Conservation (phyloP, 768 basidiomycete species). For the Omphalotus guepiniiformis region DNA sequence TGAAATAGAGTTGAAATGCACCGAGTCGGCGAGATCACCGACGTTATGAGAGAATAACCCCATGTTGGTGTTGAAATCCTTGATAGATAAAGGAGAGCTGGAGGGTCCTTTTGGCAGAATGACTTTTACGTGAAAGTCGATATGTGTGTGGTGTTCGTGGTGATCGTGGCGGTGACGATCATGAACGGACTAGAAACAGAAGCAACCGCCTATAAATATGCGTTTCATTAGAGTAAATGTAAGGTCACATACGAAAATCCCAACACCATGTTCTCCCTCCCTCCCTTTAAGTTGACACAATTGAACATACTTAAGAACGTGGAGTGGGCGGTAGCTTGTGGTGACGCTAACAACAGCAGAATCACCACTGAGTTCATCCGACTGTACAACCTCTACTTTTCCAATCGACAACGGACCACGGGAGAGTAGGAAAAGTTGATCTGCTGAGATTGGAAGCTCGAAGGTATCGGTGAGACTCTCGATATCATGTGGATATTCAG, state of each 20-base stretch:
- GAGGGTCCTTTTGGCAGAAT: conserved; percentile 22
- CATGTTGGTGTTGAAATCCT: conserved; percentile 23
- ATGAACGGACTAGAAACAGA: conserved; percentile 11
- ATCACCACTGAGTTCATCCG: conserved; percentile 20
- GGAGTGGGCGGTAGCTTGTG: conserved; percentile 21
- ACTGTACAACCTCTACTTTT: conserved; percentile 23
- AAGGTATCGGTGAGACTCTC: conserved; percentile 12
- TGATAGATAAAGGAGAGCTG: conserved; percentile 18
- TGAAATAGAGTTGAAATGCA: conserved; percentile 22
- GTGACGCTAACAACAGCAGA: conserved; percentile 26
- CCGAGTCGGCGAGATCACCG: conserved; percentile 21
- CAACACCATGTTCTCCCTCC: conserved; percentile 27
- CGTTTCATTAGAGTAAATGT: too few relatives aligned
- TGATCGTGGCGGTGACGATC: conserved; percentile 1
- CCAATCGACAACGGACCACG: conserved; percentile 26
- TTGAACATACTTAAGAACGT: conserved; percentile 21
- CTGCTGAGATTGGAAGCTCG: conserved; percentile 21
- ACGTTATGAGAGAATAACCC: conserved; percentile 25
- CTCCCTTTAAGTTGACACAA: conserved; percentile 25
- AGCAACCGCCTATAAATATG: background rate
- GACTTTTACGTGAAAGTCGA: conserved; percentile 25
- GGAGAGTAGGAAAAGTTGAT: conserved; percentile 25
- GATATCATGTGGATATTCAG: background rate
- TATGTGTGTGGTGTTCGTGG: conserved; percentile 10
- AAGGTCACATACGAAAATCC: conserved; percentile 30